Conservation (phyloP, 768 basidiomycete species). For the Boletus reticuloceps region DNA sequence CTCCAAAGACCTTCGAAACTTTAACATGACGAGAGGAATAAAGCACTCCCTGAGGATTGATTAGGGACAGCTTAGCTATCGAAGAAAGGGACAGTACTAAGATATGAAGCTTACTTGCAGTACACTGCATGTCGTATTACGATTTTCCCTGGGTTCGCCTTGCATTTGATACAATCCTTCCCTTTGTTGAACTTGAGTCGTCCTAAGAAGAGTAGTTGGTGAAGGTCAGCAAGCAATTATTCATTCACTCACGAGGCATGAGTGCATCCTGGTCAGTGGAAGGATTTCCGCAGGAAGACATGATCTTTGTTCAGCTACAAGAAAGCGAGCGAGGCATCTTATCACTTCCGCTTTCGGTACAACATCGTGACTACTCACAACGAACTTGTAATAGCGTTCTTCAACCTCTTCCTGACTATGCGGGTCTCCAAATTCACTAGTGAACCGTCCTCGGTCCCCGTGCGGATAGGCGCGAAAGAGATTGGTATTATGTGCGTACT, state of each 20-base stretch:
- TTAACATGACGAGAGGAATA: constrained; percentile 54
- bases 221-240: not conserved
- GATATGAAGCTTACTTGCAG: constrained; percentile 60
- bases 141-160: constrained; percentile 58
- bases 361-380: too few relatives aligned
- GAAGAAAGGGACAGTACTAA: constrained; percentile 7
- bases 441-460: too few relatives aligned
- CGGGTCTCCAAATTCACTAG: too few relatives aligned
- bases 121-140: constrained; percentile 80
- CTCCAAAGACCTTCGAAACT: constrained; percentile 65
- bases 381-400: too few relatives aligned
- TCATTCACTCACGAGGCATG: constrained; percentile 58
- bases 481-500: too few relatives aligned
- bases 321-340: too few relatives aligned
- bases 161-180: constrained; percentile 73
- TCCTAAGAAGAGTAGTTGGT: constrained; percentile 37
- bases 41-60: constrained; percentile 56
- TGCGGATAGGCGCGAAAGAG: too few relatives aligned
- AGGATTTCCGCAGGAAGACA: constrained; percentile 64
- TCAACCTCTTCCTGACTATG: too few relatives aligned
- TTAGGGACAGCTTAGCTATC: not conserved
- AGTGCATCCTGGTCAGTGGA: constrained; percentile 53
- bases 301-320: not conserved
- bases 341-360: constrained; percentile 9
- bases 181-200: constrained; percentile 67